Conservation (phyloP, 495 filamentous ascomycete species). For the Penicillium parvum region DNA sequence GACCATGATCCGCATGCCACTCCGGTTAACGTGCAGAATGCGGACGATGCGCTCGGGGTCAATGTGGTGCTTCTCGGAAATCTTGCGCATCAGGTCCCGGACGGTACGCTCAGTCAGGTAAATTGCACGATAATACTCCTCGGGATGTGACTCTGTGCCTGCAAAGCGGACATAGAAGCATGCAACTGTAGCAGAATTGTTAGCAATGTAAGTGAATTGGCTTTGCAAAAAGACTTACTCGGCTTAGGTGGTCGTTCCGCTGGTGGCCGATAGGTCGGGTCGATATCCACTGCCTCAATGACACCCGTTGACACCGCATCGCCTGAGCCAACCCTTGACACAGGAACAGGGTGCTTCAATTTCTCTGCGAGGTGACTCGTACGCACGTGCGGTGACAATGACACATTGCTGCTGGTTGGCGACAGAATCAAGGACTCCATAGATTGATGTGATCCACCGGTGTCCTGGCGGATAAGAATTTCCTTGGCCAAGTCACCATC, state of each 20-base stretch:
- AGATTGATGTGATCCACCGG: slow-evolving; percentile 53
- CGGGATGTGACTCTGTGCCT: slow-evolving; percentile 46
- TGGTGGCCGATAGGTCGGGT: slow-evolving; percentile 78
- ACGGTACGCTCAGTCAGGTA: slow-evolving; percentile 77
- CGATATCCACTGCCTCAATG: slow-evolving; percentile 90
- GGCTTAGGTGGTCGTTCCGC: slow-evolving; percentile 65
- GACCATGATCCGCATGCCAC: slow-evolving; percentile 75
- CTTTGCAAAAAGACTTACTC: slow-evolving; percentile 38
- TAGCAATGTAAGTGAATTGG: background rate
- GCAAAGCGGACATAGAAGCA: slow-evolving; percentile 79
- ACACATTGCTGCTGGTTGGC: slow-evolving; percentile 53
- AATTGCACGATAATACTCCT: slow-evolving; percentile 78
- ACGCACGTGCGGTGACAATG: slow-evolving; percentile 33
- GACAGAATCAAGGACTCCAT: slow-evolving; percentile 57
- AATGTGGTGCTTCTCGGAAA: slow-evolving; percentile 74
- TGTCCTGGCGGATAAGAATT: slow-evolving; percentile 44
- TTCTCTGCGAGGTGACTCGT: slow-evolving; percentile 11
- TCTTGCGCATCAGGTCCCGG: slow-evolving; percentile 61
- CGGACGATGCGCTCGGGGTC: slow-evolving; percentile 65
- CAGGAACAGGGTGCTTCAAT: slow-evolving; percentile 37
- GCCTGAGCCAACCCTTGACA: slow-evolving; percentile 39
- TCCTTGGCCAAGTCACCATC: slow-evolving; percentile 61
- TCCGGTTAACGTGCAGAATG: slow-evolving; percentile 63
- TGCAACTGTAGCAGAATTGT: slow-evolving; percentile 58
- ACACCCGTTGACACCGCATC: slow-evolving; percentile 58